phyloP scores from a whole-genome alignment of 1,284 basidiomycete genomes.

The Chondrostereum purpureum region DNA sequence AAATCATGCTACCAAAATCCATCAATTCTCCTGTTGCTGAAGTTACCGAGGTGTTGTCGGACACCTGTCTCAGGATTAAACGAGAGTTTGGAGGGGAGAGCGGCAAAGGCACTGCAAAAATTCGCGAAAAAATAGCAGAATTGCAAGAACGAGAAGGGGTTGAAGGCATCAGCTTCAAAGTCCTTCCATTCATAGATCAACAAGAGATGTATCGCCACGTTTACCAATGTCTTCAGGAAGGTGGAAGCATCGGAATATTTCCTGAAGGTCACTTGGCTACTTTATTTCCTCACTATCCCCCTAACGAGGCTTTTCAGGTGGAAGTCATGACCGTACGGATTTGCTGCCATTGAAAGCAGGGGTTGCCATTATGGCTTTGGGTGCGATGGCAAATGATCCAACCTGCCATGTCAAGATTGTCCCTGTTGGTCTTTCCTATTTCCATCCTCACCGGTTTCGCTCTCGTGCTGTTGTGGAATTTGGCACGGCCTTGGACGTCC shows the following conservation, averaged over 20 bases:
- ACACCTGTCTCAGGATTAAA: constrained; percentile 82
- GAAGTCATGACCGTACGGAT: constrained; percentile 94
- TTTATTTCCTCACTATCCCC: constrained; percentile 5
- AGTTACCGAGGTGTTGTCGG: constrained; percentile 85
- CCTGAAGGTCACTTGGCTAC: constrained; percentile 70
- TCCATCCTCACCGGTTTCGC: constrained; percentile 92
- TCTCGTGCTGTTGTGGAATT: constrained; percentile 97
- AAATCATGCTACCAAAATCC: constrained; percentile 85
- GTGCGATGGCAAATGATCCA: constrained; percentile 92
- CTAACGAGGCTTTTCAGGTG: constrained; percentile 67
- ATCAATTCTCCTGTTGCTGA: constrained; percentile 78
- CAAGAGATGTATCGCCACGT: constrained; percentile 94
- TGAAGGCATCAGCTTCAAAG: constrained; percentile 69
- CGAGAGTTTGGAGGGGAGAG: constrained; percentile 83
- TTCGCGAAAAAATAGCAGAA: constrained; percentile 64
- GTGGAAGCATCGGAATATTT: constrained; percentile 92
- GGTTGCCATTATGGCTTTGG: constrained; percentile 95
- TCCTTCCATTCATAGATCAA: constrained; percentile 84
- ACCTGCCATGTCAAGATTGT: constrained; percentile 85
- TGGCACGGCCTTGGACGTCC: constrained; percentile 87
- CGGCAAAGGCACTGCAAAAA: constrained; percentile 67
- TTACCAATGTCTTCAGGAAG: constrained; percentile 82
- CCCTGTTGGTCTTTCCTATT: constrained; percentile 92
- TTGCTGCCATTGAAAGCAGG: constrained; percentile 93
- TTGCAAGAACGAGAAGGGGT: constrained; percentile 41